A percentile compares a stretch with the other conserved stretches of the same genome.
Evolutionary conservation across 2,329 filamentous ascomycete genomes (phyloP).

Genomic region (Paraphaeosphaeria sporulosa): DNA sequence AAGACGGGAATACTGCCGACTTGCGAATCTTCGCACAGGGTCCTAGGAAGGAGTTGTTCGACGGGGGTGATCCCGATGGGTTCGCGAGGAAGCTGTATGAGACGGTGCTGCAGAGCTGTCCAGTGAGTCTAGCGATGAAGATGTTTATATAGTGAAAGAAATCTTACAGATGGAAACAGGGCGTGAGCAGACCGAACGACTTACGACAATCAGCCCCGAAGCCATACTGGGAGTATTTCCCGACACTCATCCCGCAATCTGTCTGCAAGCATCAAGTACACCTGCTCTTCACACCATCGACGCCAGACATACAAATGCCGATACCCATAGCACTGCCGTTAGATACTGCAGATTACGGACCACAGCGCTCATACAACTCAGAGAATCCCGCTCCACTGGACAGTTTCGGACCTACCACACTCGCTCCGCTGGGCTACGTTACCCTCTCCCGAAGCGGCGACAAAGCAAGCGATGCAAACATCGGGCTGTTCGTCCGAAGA

Average conservation of each 20-base stretch:
- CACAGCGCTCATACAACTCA: slow-evolving; percentile 35
- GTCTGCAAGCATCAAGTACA: slow-evolving; percentile 24
- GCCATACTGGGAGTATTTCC: slow-evolving; percentile 30
- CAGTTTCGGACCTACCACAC: slow-evolving; percentile 40
- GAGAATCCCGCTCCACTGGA: slow-evolving; percentile 27
- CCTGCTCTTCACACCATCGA: slow-evolving; percentile 15
- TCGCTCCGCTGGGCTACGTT: slow-evolving; percentile 44
- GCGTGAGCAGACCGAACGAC: slow-evolving; percentile 25
- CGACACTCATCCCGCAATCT: slow-evolving; percentile 25
- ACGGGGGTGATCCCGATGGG: slow-evolving; percentile 19
- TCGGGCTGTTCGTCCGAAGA: slow-evolving; percentile 27
- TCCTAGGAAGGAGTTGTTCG: slow-evolving; percentile 21
- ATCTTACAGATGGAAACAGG: slow-evolving; percentile 2
- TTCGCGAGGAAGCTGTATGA: slow-evolving; percentile 25
- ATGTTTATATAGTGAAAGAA: no score
- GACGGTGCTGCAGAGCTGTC: slow-evolving; percentile 27
- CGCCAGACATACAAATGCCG: neutral
- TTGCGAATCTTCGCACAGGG: slow-evolving; percentile 32
- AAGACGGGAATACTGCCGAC: slow-evolving; percentile 41
- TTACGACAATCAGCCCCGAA: slow-evolving; percentile 24
- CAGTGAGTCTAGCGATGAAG: slow-evolving; percentile 13
- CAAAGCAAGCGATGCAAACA: slow-evolving; percentile 23
- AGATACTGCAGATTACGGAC: slow-evolving; percentile 16
- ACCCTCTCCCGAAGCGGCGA: slow-evolving; percentile 28
- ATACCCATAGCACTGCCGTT: slow-evolving; percentile 21